Percentiles rank a stretch among this genome's conserved stretches.
Evolutionary conservation across 768 basidiomycete species (phyloP).

Genomic region (Pleurotus salmoneostramineus): DNA sequence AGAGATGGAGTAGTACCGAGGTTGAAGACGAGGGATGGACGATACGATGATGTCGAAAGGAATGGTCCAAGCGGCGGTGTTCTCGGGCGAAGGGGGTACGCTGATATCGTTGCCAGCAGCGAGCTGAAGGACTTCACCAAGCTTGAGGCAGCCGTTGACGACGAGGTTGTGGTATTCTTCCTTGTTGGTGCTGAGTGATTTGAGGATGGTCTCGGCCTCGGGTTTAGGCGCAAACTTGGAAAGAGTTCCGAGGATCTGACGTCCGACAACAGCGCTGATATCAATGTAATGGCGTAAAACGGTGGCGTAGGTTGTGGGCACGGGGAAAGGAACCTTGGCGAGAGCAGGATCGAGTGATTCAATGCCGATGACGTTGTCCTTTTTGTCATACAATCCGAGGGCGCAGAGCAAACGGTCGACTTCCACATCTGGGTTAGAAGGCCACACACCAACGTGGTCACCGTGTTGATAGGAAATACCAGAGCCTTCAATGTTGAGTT

Average conservation of each 20-base stretch:
- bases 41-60: constrained; percentile 98
- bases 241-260: constrained; percentile 86
- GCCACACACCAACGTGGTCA: constrained; percentile 98
- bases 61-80: constrained; percentile 84
- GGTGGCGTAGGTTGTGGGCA: constrained; percentile 90
- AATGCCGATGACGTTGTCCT: constrained; percentile 82
- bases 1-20: constrained; percentile 98
- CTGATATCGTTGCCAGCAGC: constrained; percentile 77
- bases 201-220: constrained; percentile 69
- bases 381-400: constrained; percentile 80
- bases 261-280: constrained; percentile 90
- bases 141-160: constrained; percentile 78
- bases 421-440: constrained; percentile 88
- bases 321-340: constrained; percentile 98
- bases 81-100: constrained; percentile 54
- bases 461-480: constrained; percentile 99
- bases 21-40: constrained; percentile 89
- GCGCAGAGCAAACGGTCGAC: constrained; percentile 85
- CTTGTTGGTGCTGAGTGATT: constrained; percentile 81
- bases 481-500: constrained; percentile 90
- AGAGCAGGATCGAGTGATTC: constrained; percentile 97
- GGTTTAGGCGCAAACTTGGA: constrained; percentile 86
- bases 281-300: constrained; percentile 97
- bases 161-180: constrained; percentile 80
- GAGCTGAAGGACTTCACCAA: constrained; percentile 90